A percentile compares a stretch with the other conserved stretches of the same genome.
Evolutionary conservation across 2,329 filamentous ascomycete species (phyloP).

Genomic region (Rhynchosporium graminicola): DNA sequence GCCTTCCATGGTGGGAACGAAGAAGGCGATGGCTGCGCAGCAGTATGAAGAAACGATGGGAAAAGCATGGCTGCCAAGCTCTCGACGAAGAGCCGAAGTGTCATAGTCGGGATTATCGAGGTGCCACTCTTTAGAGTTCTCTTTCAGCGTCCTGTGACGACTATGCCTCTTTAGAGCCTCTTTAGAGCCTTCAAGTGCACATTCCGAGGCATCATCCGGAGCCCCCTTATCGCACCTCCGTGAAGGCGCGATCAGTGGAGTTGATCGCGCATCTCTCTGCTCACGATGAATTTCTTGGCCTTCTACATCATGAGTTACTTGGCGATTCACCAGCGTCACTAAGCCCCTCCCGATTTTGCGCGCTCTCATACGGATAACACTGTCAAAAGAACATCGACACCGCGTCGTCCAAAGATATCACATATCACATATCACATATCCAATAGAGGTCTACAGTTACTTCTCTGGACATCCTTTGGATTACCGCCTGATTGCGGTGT

Average conservation of each 20-base stretch:
- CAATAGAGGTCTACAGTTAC: not conserved
- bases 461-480: not conserved
- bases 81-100: not conserved
- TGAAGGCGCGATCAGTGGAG: not conserved
- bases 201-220: not conserved
- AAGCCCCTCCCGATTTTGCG: not conserved
- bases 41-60: not conserved
- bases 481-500: not conserved
- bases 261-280: not conserved
- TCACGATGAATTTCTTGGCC: not conserved
- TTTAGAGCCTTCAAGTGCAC: too few relatives aligned
- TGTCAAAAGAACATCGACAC: not conserved
- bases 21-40: not conserved
- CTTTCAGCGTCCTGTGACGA: slow-evolving; percentile 6
- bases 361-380: not conserved
- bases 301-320: not conserved
- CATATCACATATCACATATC: not conserved
- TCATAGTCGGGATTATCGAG: not conserved
- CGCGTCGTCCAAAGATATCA: not conserved
- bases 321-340: not conserved
- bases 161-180: not conserved
- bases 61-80: slow-evolving; percentile 11
- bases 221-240: not conserved
- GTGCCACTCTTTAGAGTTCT: not conserved
- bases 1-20: not conserved